phyloP scores from a whole-genome alignment of 345 rosid species.

The Hevea brasiliensis region DNA sequence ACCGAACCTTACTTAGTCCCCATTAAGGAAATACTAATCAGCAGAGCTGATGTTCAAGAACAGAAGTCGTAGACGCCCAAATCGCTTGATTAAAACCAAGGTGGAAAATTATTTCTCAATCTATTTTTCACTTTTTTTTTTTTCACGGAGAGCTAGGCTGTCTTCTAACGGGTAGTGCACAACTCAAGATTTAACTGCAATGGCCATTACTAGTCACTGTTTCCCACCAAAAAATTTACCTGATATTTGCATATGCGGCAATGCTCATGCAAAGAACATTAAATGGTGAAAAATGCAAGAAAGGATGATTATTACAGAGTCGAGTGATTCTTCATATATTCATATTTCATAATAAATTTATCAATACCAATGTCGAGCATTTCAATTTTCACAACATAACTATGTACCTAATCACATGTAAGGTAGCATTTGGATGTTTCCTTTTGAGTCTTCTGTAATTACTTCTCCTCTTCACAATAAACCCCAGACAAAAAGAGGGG shows the following conservation, averaged over 20 bases:
- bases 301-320: conserved; percentile 22
- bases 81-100: no score
- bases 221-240: not conserved
- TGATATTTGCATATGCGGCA: not conserved
- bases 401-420: conserved; percentile 42
- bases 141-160: not conserved
- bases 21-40: no score
- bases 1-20: not conserved
- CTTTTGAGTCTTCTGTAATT: conserved; percentile 33
- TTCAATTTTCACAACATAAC: conserved; percentile 41
- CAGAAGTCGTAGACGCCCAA: no score
- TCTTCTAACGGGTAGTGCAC: not conserved
- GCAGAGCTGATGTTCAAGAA: no score
- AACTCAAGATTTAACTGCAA: no score
- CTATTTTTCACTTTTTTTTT: no score
- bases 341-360: conserved; percentile 37
- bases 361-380: conserved; percentile 41
- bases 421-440: conserved; percentile 36
- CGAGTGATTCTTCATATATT: conserved; percentile 27
- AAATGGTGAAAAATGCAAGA: not conserved
- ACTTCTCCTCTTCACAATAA: conserved; percentile 30
- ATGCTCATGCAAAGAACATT: not conserved
- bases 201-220: not conserved
- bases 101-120: no score
- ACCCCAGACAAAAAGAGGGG: conserved; percentile 41